Evolutionary conservation across 1,284 basidiomycete genomes (phyloP), one percentile per base, ranked within the genome.

Genomic region (Neotropicomus parvogracilis): DNA sequence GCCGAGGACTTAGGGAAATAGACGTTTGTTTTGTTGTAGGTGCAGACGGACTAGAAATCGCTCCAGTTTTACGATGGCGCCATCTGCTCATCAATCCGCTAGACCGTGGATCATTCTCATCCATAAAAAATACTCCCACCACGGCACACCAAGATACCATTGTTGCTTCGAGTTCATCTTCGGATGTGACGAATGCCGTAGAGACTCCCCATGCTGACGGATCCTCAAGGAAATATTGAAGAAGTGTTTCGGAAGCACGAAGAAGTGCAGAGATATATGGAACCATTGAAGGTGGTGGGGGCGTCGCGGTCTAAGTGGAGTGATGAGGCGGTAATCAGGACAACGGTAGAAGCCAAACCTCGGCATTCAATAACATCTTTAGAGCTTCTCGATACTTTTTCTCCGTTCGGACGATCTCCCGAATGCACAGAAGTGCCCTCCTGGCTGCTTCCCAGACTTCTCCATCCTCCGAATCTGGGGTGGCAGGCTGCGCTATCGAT

Each of bases 331-430:
- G 38, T 26, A 26, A 46, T 32, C 11, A 39, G 6, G 31, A 46
- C 42, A 28, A 21, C 32, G 12, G 20, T 19, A 26, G 16, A 48
- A 34, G 45, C 57, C 65, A 54, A 35, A 78, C 79, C 41, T 73
- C 62, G 12, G 67, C 68, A 10, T 65, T 57, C 26, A 74, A 63
- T 38, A 85, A 65, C 39, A 71, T 60, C 19, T 68, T 69, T 39
- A 86, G 63, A 10, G 75, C 74, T 2, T 69, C 65, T 46, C 80
- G 74, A 59, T 86, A 87, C 52, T 73, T 80, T 49, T 75, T 74
- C 62, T 86, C 84, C 3, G 84, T 86, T 36, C 78, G 72, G 21
- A 87, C 71, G 40, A 87, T 73, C 64, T 87, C 84, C 32, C 78
- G 68, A 42, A 77, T 73, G 59, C 73, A 72, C n/a, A 86, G 68